phyloP scores from a whole-genome alignment of 2,329 filamentous ascomycete species.

The Aphanoascus verrucosus region DNA sequence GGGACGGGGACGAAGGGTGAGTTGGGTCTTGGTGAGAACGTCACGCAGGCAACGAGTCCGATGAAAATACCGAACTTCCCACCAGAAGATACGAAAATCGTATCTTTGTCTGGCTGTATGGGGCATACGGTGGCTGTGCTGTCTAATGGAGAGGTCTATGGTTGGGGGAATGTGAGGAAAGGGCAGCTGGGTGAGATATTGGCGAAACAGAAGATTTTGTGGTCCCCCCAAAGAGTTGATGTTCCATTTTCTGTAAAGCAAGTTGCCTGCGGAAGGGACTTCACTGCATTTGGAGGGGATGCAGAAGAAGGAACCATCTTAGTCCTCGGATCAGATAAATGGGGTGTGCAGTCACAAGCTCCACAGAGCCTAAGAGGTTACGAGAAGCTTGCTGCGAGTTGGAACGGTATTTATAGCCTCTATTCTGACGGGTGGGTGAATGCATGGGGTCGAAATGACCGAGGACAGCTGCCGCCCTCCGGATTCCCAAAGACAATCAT shows the following conservation, averaged over 20 bases:
- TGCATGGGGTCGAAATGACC: slow-evolving; percentile 76
- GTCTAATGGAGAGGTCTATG: slow-evolving; percentile 65
- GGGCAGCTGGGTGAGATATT: slow-evolving; percentile 62
- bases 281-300: slow-evolving; percentile 59
- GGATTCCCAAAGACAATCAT: slow-evolving; percentile 48
- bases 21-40: slow-evolving; percentile 48
- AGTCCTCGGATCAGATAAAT: slow-evolving; percentile 68
- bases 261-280: slow-evolving; percentile 72
- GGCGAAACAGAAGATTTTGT: slow-evolving; percentile 39
- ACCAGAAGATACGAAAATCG: slow-evolving; percentile 46
- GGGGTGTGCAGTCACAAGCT: slow-evolving; percentile 49
- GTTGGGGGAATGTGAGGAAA: slow-evolving; percentile 81
- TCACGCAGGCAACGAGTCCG: slow-evolving; percentile 27
- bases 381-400: slow-evolving; percentile 64
- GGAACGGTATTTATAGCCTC: slow-evolving; percentile 70
- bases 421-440: slow-evolving; percentile 48
- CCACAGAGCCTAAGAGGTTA: slow-evolving; percentile 48
- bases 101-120: slow-evolving; percentile 61
- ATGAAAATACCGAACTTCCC: slow-evolving; percentile 53
- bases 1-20: slow-evolving; percentile 63
- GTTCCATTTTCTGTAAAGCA: slow-evolving; percentile 51
- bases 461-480: slow-evolving; percentile 63
- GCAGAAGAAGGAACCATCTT: slow-evolving; percentile 45
- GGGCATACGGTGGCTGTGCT: slow-evolving; percentile 66
- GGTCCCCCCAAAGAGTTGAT: slow-evolving; percentile 52